phyloP scores from a whole-genome alignment of 2,329 filamentous ascomycete genomes.

The Epichloe amarillans region DNA sequence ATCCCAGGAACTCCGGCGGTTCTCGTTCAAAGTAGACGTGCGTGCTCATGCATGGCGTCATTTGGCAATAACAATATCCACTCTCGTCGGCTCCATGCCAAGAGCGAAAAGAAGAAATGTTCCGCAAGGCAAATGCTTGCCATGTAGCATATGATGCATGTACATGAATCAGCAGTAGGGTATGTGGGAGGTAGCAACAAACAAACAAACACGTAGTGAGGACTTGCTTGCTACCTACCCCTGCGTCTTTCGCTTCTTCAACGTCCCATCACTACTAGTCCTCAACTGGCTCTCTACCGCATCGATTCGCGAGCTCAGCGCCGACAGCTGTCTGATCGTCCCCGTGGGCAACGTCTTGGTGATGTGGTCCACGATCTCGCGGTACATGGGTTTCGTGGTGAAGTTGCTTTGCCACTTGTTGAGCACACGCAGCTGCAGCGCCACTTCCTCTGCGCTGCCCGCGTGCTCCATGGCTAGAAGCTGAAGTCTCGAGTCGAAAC shows the following conservation, averaged over 20 bases:
- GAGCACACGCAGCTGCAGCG: conserved; percentile 25
- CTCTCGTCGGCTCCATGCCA: too few species aligned
- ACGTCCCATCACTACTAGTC: neutral
- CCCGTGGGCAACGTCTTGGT: conserved; percentile 14
- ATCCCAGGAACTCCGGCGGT: too few species aligned
- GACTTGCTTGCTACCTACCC: neutral
- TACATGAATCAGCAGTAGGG: too few species aligned
- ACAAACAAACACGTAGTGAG: too few species aligned
- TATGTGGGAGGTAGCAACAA: too few species aligned
- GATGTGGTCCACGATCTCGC: conserved; percentile 26
- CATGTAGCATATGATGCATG: too few species aligned
- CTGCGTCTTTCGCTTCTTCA: neutral
- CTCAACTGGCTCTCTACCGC: conserved; percentile 9
- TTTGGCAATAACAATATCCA: too few species aligned
- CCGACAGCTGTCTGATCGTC: conserved; percentile 8
- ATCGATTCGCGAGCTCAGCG: conserved; percentile 10
- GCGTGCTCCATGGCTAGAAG: neutral
- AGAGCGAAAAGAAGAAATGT: too few species aligned
- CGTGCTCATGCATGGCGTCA: too few species aligned
- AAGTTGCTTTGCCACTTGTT: conserved; percentile 37
- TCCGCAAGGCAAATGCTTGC: too few species aligned
- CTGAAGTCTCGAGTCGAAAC: neutral
- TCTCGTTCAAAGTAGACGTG: too few species aligned
- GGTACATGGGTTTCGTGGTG: conserved; percentile 27
- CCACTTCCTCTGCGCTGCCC: conserved; percentile 15